phyloP scores from a whole-genome alignment of 208 protist genomes.

The Trypanosoma boissoni region DNA sequence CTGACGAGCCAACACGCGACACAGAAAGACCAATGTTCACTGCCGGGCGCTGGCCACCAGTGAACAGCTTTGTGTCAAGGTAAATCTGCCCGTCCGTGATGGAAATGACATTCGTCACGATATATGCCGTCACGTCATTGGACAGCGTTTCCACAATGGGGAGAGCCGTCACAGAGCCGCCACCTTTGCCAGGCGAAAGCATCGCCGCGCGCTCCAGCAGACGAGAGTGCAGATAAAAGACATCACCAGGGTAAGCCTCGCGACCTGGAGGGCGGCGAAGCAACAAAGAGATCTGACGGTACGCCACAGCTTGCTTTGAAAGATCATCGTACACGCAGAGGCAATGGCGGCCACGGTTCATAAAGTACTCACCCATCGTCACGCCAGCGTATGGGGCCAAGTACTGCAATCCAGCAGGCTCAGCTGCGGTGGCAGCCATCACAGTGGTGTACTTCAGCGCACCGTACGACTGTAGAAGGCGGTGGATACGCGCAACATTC shows the following conservation, averaged over 20 bases:
- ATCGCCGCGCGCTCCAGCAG: conserved; percentile 92
- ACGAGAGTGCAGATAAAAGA: conserved; percentile 95
- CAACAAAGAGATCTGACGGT: conserved; percentile 94
- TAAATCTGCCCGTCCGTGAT: conserved; percentile 96
- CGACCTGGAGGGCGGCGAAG: conserved; percentile 90
- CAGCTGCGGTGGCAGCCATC: conserved; percentile 90
- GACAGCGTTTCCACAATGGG: conserved; percentile 94
- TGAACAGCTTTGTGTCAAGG: conserved; percentile 93
- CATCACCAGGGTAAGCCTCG: conserved; percentile 94
- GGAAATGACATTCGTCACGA: conserved; percentile 94
- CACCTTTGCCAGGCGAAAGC: conserved; percentile 76
- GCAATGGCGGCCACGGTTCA: conserved; percentile 90
- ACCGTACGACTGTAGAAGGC: conserved; percentile 73
- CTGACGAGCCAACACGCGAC: conserved; percentile 92
- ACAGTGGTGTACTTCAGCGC: conserved; percentile 90
- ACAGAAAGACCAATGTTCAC: conserved; percentile 95
- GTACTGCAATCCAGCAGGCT: conserved; percentile 90
- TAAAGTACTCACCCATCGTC: conserved; percentile 93
- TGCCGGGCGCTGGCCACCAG: conserved; percentile 90
- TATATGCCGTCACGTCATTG: conserved; percentile 94
- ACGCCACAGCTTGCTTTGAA: conserved; percentile 94
- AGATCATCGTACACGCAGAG: conserved; percentile 94
- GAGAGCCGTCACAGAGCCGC: conserved; percentile 90
- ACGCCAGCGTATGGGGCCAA: conserved; percentile 90
- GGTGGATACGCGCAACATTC: conserved; percentile 91